A percentile compares a stretch with the other conserved stretches of the same genome.
Evolutionary conservation across 2,329 filamentous ascomycete genomes (phyloP).

Genomic region (Aureobasidium sp.): DNA sequence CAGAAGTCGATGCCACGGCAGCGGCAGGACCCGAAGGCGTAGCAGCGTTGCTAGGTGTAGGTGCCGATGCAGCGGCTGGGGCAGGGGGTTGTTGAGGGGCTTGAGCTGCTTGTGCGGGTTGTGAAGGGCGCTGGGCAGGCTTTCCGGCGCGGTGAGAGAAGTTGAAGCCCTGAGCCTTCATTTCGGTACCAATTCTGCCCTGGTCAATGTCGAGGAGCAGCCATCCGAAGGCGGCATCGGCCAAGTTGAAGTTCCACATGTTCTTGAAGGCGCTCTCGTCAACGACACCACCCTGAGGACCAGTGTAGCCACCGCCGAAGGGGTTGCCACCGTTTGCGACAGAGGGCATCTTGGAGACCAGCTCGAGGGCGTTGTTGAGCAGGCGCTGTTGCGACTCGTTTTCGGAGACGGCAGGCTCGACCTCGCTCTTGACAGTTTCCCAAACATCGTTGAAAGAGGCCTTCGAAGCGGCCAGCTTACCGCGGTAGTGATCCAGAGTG

Average conservation of each 20-base stretch:
- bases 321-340: slow-evolving; percentile 94
- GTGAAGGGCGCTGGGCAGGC: slow-evolving; percentile 34
- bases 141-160: slow-evolving; percentile 93
- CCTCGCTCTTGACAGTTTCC: slow-evolving; percentile 96
- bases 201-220: slow-evolving; percentile 91
- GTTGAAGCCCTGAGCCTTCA: slow-evolving; percentile 98
- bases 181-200: slow-evolving; percentile 93
- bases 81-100: slow-evolving; percentile 33
- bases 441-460: slow-evolving; percentile 98
- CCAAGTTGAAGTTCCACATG: slow-evolving; percentile 99
- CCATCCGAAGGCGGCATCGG: slow-evolving; percentile 95
- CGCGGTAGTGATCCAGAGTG: slow-evolving; percentile 94
- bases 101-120: slow-evolving; percentile 31
- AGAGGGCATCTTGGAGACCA: slow-evolving; percentile 97
- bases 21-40: slow-evolving; percentile 28
- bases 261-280: slow-evolving; percentile 99
- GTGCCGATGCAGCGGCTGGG: slow-evolving; percentile 31
- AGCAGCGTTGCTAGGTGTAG: slow-evolving; percentile 32
- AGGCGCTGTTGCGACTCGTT: slow-evolving; percentile 93
- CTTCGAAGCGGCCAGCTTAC: slow-evolving; percentile 95
- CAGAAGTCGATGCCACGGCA: slow-evolving; percentile 20
- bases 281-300: slow-evolving; percentile 73
- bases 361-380: slow-evolving; percentile 79
- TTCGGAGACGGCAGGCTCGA: slow-evolving; percentile 86
- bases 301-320: slow-evolving; percentile 78